Conservation (phyloP, 169 alveolate genomes). For the Cryptosporidium viatorum region DNA sequence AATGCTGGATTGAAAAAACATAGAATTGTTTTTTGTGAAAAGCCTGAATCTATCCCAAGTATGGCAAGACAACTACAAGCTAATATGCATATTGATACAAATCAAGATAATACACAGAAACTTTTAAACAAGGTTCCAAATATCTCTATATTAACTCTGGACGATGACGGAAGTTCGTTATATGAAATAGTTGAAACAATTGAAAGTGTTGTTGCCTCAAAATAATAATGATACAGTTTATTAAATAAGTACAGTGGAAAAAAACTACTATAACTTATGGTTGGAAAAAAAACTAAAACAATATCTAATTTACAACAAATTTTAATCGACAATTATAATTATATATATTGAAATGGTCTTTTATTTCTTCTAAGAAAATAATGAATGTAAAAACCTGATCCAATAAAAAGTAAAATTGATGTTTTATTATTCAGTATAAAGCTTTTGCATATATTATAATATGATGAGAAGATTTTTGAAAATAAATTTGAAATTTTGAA, state of each 20-base stretch:
- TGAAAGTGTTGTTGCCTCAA: background rate
- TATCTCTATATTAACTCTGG: background rate
- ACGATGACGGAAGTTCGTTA: slow-evolving; percentile 2
- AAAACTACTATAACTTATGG: background rate
- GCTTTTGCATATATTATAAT: slow-evolving; percentile 6
- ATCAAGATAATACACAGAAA: slow-evolving; percentile 9
- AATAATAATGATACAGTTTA: background rate
- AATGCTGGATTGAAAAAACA: slow-evolving; percentile 50
- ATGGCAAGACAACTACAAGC: slow-evolving; percentile 70
- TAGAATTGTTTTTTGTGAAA: slow-evolving; percentile 50
- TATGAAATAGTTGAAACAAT: slow-evolving; percentile 29
- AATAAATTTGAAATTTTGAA: slow-evolving; percentile 9
- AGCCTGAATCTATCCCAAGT: slow-evolving; percentile 26
- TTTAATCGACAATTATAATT: background rate
- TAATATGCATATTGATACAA: slow-evolving; percentile 61
- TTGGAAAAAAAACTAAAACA: background rate
- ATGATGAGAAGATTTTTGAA: background rate
- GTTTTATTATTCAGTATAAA: background rate
- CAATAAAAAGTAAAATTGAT: slow-evolving; percentile 1
- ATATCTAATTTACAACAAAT: background rate
- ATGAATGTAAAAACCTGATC: slow-evolving; percentile 21
- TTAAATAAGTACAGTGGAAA: background rate
- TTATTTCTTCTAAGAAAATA: slow-evolving; percentile 13
- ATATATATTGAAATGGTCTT: background rate
- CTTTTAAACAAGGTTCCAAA: slow-evolving; percentile 56